Base-by-base conservation (phyloP, 495 filamentous ascomycete species). In the Coniosporium apollinis region DNA sequence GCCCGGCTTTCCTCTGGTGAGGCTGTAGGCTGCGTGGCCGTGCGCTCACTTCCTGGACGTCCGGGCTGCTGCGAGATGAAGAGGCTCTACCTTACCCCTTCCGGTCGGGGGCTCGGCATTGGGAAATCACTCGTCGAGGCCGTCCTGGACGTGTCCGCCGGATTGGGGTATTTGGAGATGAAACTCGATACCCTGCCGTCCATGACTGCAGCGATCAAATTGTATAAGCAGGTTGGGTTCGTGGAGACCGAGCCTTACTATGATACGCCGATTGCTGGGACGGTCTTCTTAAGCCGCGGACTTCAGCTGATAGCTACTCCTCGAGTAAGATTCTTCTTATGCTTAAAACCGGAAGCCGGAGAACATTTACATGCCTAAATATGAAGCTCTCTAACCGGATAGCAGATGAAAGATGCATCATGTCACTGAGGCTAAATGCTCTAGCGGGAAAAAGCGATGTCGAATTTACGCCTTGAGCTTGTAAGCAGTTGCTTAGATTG, bases 51-150 rank as follows among this genome's bases (percentile, higher is more conserved):
- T 5, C 4, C 20, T 8, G 0, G 25, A 4, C 21, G 37, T 15
- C 32, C 34, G 4, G 38, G 38, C n/a, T 60, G 47, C 46, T 72
- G 69, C 49, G 71, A 78, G 39, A 66, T 75, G 61, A 75, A 76
- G 45, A 57, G 71, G 0, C 56, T 78, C 0, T 76, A 69, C 40
- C 56, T 69, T 14, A 30, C 50, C 1, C 61, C 61, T 0, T 40
- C 49, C 29, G 60, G 54, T 6, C 58, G 72, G 7, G 63, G 67
- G 5, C 34, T 57, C 9, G 66, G 65, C 0, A 37, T 73, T 1
- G 73, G 71, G 2, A 50, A 49, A 21, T 45, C 42, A 13, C 49
- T 76, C 13, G 51, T 69, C 0, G 43, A 55, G 16, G 54, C 50
- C 4, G 57, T 65, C 10, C 36, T 73, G 4, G 48, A 48, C 18